A percentile compares a stretch with the other conserved stretches of the same genome.
Evolutionary conservation across 108 stramenopile genomes (phyloP).

Genomic region (Chaetoceros muelleri): DNA sequence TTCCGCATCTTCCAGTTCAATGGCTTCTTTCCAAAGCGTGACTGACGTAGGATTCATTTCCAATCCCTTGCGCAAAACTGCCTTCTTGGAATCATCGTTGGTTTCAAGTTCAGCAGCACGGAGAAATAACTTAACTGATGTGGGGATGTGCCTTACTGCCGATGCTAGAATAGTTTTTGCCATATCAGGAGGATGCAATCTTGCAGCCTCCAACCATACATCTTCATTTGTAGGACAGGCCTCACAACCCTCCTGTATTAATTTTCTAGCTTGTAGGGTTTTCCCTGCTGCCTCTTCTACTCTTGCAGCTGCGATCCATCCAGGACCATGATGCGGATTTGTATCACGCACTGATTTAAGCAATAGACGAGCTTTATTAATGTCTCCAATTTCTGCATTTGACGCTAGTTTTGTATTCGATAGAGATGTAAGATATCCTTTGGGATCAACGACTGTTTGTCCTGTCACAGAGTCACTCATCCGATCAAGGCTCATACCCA

Average conservation of each 20-base stretch:
- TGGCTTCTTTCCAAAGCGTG: conserved; percentile 92
- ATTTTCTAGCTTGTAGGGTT: conserved; percentile 84
- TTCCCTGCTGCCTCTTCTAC: conserved; percentile 95
- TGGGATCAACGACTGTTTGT: conserved; percentile 91
- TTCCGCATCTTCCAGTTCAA: conserved; percentile 92
- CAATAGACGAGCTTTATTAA: conserved; percentile 90
- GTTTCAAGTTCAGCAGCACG: conserved; percentile 74
- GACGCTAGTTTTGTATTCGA: conserved; percentile 48
- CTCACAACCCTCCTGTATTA: conserved; percentile 95
- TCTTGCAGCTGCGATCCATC: conserved; percentile 97
- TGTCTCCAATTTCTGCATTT: conserved; percentile 84
- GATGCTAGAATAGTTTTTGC: conserved; percentile 86
- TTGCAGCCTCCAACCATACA: conserved; percentile 98
- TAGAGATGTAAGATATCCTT: conserved; percentile 89
- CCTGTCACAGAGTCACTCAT: conserved; percentile 83
- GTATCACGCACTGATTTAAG: conserved; percentile 91
- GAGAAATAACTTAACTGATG: conserved; percentile 63
- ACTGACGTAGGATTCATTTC: conserved; percentile 89
- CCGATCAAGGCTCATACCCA: conserved; percentile 86
- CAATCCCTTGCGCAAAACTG: conserved; percentile 88
- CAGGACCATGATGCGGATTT: conserved; percentile 95
- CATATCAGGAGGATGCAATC: conserved; percentile 77
- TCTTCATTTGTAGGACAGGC: conserved; percentile 88
- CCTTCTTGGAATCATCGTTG: conserved; percentile 74
- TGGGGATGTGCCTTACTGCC: conserved; percentile 55